Evolutionary conservation across 2,329 filamentous ascomycete species (phyloP).

Genomic region (Fusarium palustre): DNA sequence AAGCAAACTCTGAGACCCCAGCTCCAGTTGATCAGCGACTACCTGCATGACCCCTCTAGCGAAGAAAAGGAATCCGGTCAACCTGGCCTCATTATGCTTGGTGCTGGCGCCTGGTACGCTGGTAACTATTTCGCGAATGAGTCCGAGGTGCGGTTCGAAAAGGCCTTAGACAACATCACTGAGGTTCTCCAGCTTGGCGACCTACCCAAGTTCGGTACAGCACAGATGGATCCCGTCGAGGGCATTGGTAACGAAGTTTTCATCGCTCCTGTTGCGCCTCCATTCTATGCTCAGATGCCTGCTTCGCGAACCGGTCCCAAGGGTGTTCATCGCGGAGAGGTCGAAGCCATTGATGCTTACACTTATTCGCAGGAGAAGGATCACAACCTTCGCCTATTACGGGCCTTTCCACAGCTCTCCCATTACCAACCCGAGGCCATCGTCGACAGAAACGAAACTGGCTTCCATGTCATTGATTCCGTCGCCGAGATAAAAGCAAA

Average conservation of each 20-base stretch:
- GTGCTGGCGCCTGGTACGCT: conserved; percentile 46
- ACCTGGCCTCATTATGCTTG: conserved; percentile 44
- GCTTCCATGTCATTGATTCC: conserved; percentile 50
- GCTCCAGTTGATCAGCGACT: conserved; percentile 36
- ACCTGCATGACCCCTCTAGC: not conserved
- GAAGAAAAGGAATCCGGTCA: conserved; percentile 16
- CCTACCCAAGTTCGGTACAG: conserved; percentile 35
- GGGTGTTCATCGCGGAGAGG: conserved; percentile 41
- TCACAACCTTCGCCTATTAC: conserved; percentile 38
- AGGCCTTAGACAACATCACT: conserved; percentile 44
- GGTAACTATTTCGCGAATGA: conserved; percentile 15
- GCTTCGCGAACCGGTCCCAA: conserved; percentile 26
- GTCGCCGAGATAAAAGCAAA: conserved; percentile 51
- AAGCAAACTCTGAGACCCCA: conserved; percentile 31
- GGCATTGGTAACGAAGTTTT: conserved; percentile 49
- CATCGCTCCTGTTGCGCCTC: conserved; percentile 45
- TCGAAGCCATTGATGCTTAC: conserved; percentile 42
- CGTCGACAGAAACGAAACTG: conserved; percentile 39
- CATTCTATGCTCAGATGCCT: conserved; percentile 40
- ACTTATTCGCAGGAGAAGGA: conserved; percentile 22
- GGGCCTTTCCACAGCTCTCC: conserved; percentile 39
- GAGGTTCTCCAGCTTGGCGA: conserved; percentile 36
- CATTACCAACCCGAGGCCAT: conserved; percentile 35
- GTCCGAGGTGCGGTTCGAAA: conserved; percentile 30
- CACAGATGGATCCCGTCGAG: conserved; percentile 42